Base-by-base conservation (phyloP, 148 eudicot species). In the Silene latifolia region DNA sequence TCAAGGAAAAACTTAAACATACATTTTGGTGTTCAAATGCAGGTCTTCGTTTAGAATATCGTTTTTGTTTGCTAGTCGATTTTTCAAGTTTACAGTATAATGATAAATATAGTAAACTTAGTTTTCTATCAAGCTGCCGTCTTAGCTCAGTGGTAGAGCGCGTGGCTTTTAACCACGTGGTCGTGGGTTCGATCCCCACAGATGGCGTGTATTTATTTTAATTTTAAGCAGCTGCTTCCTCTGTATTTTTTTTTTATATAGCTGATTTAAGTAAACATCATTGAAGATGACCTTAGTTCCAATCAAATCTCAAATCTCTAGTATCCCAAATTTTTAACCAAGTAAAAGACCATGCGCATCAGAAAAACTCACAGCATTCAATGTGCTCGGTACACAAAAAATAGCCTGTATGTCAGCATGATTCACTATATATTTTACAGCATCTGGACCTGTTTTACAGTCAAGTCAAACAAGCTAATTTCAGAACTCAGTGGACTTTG, bases 111-210 rank as follows among this genome's bases (percentile, higher is more conserved):
- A 32, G 0, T 32, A 32, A 32, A 32, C 35, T 32, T 1, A 4
- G 14, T 51, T 11, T 13, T 3, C 8, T 11, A 51, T 51, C 56
- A 51, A 51, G 56, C 2, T 13, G 88, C 84, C 87, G 83, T 83
- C 88, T 82, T 85, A 88, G 87, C 91, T 90, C 86, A 87, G 90
- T 21, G 91, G 90, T 88, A 90, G 90, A 90, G 91, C 89, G 91
- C 89, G 76, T 81, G 91, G 88, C 91, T 88, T 90, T 90, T 88
- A 90, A 90, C 88, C 91, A 76, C 76, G 90, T 90, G 91, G 90
- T 87, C 91, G 90, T 88, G 89, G 91, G 94, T 90, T 90, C 90
- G 88, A 89, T 80, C 79, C 89, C 91, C 89, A 86, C 89, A 88
- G 86, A 88, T 86, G 88, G 88, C 90, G 90, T 66, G 8, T 69